Evolutionary conservation across 2,329 filamentous ascomycete species (phyloP).

Genomic region (Xylariaceae sp.): DNA sequence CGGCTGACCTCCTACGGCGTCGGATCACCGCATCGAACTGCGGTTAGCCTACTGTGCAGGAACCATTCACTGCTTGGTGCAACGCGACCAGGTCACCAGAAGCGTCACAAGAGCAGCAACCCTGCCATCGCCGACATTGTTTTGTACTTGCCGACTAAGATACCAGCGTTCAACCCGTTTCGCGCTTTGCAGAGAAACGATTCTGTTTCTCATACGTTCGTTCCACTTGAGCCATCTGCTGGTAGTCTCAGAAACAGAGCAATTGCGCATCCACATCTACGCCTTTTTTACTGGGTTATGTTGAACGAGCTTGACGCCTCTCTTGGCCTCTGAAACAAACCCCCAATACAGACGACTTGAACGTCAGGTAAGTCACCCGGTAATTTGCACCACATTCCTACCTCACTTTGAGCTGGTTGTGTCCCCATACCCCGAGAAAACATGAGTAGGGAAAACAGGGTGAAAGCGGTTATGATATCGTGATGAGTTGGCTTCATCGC

Average conservation of each 20-base stretch:
- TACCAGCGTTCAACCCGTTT: neutral
- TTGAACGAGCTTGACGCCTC: conserved; percentile 18
- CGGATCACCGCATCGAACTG: conserved; percentile 28
- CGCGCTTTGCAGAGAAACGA: neutral
- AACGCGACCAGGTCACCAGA: conserved; percentile 13
- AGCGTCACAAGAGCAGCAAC: neutral
- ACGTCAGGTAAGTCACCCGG: conserved; percentile 24
- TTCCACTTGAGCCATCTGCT: conserved; percentile 6
- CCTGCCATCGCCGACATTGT: neutral
- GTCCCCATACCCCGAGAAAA: conserved; percentile 7
- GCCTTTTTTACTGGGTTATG: conserved; percentile 23
- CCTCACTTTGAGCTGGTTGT: conserved; percentile 11
- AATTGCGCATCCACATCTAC: conserved; percentile 20
- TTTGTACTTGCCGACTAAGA: conserved; percentile 1
- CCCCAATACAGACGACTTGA: conserved; percentile 24
- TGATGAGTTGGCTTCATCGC: conserved; percentile 3
- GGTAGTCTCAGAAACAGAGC: conserved; percentile 9
- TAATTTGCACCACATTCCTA: conserved; percentile 16
- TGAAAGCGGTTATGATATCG: conserved; percentile 12
- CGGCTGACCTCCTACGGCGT: conserved; percentile 18
- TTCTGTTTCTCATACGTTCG: conserved; percentile 4
- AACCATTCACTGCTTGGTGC: conserved; percentile 25
- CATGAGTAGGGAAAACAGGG: conserved; percentile 1
- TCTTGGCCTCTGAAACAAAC: conserved; percentile 26
- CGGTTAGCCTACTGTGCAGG: conserved; percentile 27